Evolutionary conservation across 345 rosid species (phyloP).

Genomic region (Populus simonii): DNA sequence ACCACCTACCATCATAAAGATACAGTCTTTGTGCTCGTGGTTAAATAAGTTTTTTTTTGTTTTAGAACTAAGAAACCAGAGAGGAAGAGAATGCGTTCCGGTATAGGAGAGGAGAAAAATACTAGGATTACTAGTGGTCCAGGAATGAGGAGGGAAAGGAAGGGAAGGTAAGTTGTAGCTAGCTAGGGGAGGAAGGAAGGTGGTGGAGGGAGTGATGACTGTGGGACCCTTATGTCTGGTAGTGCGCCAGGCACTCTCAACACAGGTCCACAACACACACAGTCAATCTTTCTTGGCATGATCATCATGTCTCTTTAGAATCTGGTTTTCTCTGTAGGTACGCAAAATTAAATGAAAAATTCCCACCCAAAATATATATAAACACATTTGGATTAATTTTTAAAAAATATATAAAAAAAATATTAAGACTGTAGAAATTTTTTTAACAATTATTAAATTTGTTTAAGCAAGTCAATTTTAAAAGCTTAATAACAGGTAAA

Average conservation of each 20-base stretch:
- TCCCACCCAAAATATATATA: not conserved
- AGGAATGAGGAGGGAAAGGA: not conserved
- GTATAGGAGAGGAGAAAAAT: not conserved
- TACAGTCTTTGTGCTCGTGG: not conserved
- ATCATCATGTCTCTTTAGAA: conserved; percentile 44
- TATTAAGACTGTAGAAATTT: too few species aligned
- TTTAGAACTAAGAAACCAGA: conserved; percentile 12
- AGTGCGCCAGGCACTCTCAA: conserved; percentile 74
- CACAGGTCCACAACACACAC: conserved; percentile 18
- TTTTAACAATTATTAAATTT: too few species aligned
- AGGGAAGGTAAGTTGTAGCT: conserved; percentile 8
- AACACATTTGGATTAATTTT: too few species aligned
- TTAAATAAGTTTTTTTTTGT: not conserved
- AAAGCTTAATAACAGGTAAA: too few species aligned
- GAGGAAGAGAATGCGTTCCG: not conserved
- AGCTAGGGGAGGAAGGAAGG: conserved; percentile 19
- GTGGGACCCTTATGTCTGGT: conserved; percentile 73
- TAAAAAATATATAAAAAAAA: too few species aligned
- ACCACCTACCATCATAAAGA: conserved; percentile 34
- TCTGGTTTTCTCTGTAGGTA: conserved; percentile 38
- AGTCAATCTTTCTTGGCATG: conserved; percentile 32
- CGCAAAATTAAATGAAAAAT: conserved; percentile 11
- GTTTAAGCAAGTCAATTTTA: too few species aligned
- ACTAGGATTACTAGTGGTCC: not conserved
- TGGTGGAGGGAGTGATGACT: conserved; percentile 69